Base-by-base conservation (phyloP, 1,139 yeast genomes). In the Blastobotrys indianensis region DNA sequence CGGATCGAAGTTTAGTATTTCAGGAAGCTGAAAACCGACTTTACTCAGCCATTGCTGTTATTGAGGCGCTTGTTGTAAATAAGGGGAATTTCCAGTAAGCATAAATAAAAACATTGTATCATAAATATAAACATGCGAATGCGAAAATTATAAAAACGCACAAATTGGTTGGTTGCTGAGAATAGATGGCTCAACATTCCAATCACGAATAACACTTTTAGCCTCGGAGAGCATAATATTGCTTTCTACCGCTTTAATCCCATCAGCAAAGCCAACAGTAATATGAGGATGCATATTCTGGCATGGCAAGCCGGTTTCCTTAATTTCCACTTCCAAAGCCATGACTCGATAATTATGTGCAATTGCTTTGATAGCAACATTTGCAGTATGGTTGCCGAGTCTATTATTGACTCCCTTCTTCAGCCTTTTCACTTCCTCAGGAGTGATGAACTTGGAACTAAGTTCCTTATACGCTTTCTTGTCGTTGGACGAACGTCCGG, bases 21-120 rank as follows among this genome's bases (percentile, higher is more conserved):
- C 82, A 82, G 56, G 97, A 92, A 68, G 98, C 96, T 32, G 98
- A 92, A 69, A 92, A 92, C 70, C 77, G 98, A 67, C 70, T 92
- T 37, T 92, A 94, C 62, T 95, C 98, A 44, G 97, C 97, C 37
- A 85, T 92, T 73, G 92, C 98, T 10, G 95, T 81, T 1, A 74
- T 92, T 44, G 97, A 92, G 59, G 88, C 82, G 0, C 86, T 90
- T 65, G 96, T 90, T 3, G 75, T 82, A 43, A 85, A 87, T 68
- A 82, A 85, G 63, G 95, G 95, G 44, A 74, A 80, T 39, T 30
- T 34, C 33, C 43, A 33, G 11, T 5, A 31, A 39, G 7, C 17
- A 33, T 35, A 8, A n/a, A 33, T 23, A 34, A 9, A 16, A 34
- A 13, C 4, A 17, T 17, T n/a, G 20, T 3, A 15, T 12, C 28